Percentiles rank a stretch among this genome's conserved stretches.
phyloP scores from a whole-genome alignment of 345 rosid genomes.

The Aegle marmelos region DNA sequence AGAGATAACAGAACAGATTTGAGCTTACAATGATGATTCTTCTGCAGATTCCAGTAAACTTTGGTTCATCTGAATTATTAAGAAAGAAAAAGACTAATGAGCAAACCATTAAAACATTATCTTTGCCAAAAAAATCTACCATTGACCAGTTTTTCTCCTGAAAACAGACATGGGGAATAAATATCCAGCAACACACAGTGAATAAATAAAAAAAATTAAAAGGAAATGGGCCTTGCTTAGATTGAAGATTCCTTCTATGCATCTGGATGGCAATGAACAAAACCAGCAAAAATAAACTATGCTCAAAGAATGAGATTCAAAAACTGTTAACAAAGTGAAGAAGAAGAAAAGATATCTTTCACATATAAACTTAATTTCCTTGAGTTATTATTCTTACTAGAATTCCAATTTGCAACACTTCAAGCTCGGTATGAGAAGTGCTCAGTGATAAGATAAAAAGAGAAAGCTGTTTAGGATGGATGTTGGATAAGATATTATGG shows the following conservation, averaged over 20 bases:
- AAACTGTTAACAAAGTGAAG: neutral
- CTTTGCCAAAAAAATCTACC: neutral
- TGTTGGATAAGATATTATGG: neutral
- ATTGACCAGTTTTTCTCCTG: neutral
- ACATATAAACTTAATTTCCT: neutral
- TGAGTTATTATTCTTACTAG: neutral
- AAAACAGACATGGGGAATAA: neutral
- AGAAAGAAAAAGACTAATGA: conserved; percentile 6
- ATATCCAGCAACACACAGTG: neutral
- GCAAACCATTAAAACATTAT: neutral
- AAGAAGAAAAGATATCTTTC: too few relatives aligned
- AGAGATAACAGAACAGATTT: neutral
- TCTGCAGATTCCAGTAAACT: conserved; percentile 23
- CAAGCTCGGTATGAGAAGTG: neutral
- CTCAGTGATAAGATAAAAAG: neutral
- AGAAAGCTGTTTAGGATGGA: neutral
- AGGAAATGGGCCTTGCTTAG: neutral
- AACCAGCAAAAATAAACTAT: neutral
- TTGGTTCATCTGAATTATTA: conserved; percentile 39
- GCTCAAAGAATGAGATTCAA: neutral
- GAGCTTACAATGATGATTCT: conserved; percentile 36
- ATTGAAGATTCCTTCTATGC: neutral
- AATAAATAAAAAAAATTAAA: neutral
- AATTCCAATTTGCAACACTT: neutral
- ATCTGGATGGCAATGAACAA: neutral